Percentiles rank a stretch among this genome's conserved stretches.
phyloP scores from a whole-genome alignment of 2,329 filamentous ascomycete genomes.

The Intubia oerlemansii region DNA sequence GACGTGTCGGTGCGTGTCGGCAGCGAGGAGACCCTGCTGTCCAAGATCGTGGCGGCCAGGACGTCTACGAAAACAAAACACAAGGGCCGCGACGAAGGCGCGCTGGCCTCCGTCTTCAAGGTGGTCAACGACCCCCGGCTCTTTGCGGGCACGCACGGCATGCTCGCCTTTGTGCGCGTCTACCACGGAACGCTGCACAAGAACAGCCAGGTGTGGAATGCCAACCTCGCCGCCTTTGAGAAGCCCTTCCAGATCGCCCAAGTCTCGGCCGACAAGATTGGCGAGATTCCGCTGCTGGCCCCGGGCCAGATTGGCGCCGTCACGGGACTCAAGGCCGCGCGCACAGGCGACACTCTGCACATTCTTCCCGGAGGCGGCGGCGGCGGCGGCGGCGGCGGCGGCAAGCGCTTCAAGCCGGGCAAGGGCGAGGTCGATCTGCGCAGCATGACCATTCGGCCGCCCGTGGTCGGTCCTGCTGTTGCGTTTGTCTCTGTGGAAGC shows the following conservation, averaged over 20 bases:
- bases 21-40: slow-evolving; percentile 25
- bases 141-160: slow-evolving; percentile 32
- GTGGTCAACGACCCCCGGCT: slow-evolving; percentile 68
- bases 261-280: slow-evolving; percentile 73
- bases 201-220: slow-evolving; percentile 67
- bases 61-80: slow-evolving; percentile 5
- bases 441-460: slow-evolving; percentile 64
- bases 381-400: no score
- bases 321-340: slow-evolving; percentile 69
- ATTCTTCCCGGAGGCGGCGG: no score
- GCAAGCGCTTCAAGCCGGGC: slow-evolving; percentile 21
- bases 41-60: slow-evolving; percentile 17
- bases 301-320: slow-evolving; percentile 90
- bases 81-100: slow-evolving; percentile 11
- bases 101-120: slow-evolving; percentile 65
- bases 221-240: slow-evolving; percentile 60
- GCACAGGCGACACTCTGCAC: slow-evolving; percentile 83
- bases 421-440: slow-evolving; percentile 47
- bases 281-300: slow-evolving; percentile 61
- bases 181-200: slow-evolving; percentile 66
- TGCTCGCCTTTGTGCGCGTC: slow-evolving; percentile 78
- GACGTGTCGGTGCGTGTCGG: slow-evolving; percentile 16
- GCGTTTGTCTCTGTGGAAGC: slow-evolving; percentile 91
- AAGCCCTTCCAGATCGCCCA: slow-evolving; percentile 62
- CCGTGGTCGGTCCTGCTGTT: slow-evolving; percentile 77